Evolutionary conservation across 768 basidiomycete species (phyloP).

Genomic region (Phallus indusiatus): DNA sequence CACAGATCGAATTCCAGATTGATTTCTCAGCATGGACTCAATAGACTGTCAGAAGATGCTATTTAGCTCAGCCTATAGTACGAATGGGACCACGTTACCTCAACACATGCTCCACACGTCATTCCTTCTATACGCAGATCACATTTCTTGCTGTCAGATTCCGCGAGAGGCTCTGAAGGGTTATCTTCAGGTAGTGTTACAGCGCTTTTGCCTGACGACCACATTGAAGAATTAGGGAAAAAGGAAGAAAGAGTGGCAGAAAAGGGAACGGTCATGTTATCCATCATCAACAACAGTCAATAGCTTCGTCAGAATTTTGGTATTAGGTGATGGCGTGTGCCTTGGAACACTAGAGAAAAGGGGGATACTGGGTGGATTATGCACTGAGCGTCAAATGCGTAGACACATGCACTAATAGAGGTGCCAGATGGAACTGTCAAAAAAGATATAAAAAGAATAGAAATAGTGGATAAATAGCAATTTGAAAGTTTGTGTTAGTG

Average conservation of each 20-base stretch:
- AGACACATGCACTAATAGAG: no score
- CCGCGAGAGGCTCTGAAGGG: not conserved
- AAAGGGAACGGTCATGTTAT: not conserved
- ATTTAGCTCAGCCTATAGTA: not conserved
- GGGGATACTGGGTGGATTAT: not conserved
- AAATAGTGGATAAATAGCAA: not conserved
- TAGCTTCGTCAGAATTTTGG: not conserved
- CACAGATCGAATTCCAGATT: constrained; percentile 82
- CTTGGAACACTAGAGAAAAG: not conserved
- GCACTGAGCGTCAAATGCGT: no score
- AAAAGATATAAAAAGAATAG: no score
- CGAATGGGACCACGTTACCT: constrained; percentile 38
- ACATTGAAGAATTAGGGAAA: constrained; percentile 1
- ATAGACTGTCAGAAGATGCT: constrained; percentile 47
- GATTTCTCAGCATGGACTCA: constrained; percentile 70
- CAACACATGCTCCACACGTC: constrained; percentile 85
- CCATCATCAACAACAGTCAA: not conserved
- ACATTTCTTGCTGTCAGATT: constrained; percentile 34
- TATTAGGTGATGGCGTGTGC: not conserved
- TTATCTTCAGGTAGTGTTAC: not conserved
- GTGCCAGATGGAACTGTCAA: no score
- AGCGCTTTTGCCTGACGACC: constrained; percentile 1
- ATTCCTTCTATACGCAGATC: constrained; percentile 82
- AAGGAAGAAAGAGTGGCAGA: constrained; percentile 6
- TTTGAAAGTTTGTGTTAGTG: not conserved